These are phyloP conservation scores for Penicillium sp. DNA, from an alignment of 2,329 filamentous ascomycete species.

Conservation along the genomic window DNA sequence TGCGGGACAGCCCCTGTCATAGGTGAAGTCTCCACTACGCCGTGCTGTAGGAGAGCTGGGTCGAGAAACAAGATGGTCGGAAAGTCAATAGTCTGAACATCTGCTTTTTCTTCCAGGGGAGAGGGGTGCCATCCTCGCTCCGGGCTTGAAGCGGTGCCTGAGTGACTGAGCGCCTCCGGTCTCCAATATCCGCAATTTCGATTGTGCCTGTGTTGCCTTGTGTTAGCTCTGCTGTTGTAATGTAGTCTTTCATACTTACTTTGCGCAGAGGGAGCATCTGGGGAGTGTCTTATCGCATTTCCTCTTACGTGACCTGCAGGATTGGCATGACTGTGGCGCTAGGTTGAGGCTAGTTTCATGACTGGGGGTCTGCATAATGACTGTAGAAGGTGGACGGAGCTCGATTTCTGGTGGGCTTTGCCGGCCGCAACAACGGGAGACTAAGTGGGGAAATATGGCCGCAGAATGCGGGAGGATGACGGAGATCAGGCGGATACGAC, in stretches of 20 bases:
- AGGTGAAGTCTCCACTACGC: background rate
- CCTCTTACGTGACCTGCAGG: slow-evolving; percentile 5
- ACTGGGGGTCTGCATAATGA: background rate
- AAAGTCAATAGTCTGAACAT: background rate
- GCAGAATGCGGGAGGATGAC: background rate
- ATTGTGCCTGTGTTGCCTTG: background rate
- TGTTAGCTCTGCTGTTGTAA: background rate
- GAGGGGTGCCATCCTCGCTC: background rate
- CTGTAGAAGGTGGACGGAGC: background rate
- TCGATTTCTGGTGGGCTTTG: background rate
- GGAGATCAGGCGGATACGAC: background rate
- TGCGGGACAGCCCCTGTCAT: background rate
- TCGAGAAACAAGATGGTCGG: background rate
- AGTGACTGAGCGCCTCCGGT: background rate
- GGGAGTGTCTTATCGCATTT: slow-evolving; percentile 18
- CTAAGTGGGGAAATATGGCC: background rate
- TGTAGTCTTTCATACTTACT: background rate
- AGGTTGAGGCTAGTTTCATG: background rate
- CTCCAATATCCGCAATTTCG: background rate
- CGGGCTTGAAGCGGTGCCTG: background rate
- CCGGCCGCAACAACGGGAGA: background rate
- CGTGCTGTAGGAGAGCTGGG: background rate
- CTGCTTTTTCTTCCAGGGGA: background rate
- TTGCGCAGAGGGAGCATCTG: slow-evolving; percentile 4
- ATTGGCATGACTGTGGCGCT: background rate